A percentile compares a stretch with the other conserved stretches of the same genome.
phyloP scores from a whole-genome alignment of 371 early-diverging fungal species.

The Mucor sp. region DNA sequence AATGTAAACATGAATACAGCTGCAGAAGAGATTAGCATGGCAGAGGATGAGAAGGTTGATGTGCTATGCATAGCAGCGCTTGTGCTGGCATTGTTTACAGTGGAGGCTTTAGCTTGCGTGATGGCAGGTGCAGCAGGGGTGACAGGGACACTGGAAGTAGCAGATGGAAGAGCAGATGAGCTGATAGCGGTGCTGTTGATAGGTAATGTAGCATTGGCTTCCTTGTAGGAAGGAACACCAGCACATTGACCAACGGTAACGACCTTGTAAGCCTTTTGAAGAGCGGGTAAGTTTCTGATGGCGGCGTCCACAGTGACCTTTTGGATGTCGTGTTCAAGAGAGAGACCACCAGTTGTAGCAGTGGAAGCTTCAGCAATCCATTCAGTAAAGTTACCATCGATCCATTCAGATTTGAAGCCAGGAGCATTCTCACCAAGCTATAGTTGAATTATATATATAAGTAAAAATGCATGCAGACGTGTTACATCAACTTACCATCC shows the following conservation, averaged over 20 bases:
- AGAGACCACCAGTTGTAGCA: slow-evolving; percentile 54
- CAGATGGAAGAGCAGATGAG: slow-evolving; percentile 23
- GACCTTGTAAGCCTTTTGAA: slow-evolving; percentile 48
- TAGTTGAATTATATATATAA: neutral
- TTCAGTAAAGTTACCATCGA: slow-evolving; percentile 50
- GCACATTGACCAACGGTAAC: slow-evolving; percentile 46
- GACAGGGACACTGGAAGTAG: slow-evolving; percentile 8
- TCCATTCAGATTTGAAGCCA: slow-evolving; percentile 37
- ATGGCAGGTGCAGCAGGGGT: slow-evolving; percentile 9
- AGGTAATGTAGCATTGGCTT: slow-evolving; percentile 20
- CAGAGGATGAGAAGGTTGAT: neutral
- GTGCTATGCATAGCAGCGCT: neutral
- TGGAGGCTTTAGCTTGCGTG: neutral
- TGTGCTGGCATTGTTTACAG: neutral
- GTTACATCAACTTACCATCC: slow-evolving; percentile 29
- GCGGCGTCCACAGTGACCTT: slow-evolving; percentile 57
- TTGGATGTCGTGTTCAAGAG: slow-evolving; percentile 60
- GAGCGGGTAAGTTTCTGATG: slow-evolving; percentile 57
- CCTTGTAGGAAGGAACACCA: slow-evolving; percentile 43
- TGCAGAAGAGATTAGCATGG: neutral
- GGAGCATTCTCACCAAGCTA: slow-evolving; percentile 31
- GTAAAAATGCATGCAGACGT: neutral
- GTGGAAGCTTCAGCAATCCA: slow-evolving; percentile 50
- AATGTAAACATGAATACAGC: slow-evolving; percentile 7
- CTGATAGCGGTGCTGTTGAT: slow-evolving; percentile 13